Evolutionary conservation across 257 asterid species (phyloP).

Genomic region (Nicotiana benthamiana): DNA sequence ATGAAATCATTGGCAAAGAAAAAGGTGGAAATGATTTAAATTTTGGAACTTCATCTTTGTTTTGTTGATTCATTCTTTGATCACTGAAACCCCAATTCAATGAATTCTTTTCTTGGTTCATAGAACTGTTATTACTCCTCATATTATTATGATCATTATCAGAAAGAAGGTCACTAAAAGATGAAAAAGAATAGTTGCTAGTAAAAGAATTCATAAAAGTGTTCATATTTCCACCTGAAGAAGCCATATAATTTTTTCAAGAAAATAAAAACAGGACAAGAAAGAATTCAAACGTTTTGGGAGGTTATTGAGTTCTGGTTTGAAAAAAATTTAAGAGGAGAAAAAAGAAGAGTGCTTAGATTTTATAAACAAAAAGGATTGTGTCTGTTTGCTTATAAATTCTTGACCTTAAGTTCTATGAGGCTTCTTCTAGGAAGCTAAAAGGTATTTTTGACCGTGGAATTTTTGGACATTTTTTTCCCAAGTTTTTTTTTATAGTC

Average conservation of each 20-base stretch:
- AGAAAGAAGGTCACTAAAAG: conserved; percentile 30
- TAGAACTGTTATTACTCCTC: conserved; percentile 10
- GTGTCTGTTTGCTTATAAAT: neutral
- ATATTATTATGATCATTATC: conserved; percentile 13
- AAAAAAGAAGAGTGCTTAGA: neutral
- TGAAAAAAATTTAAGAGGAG: neutral
- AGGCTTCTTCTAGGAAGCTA: conserved; percentile 22
- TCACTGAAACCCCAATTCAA: conserved; percentile 26
- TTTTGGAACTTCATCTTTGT: conserved; percentile 19
- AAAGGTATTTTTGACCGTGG: conserved; percentile 30
- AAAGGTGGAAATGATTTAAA: conserved; percentile 51
- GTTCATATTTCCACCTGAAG: conserved; percentile 28
- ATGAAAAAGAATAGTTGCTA: conserved; percentile 9
- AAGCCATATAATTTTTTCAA: conserved; percentile 10
- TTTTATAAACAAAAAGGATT: neutral
- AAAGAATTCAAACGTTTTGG: neutral
- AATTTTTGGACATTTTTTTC: neutral
- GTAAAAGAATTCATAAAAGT: conserved; percentile 14
- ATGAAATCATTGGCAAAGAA: conserved; percentile 34
- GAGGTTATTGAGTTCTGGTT: neutral
- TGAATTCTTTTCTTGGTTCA: too few species aligned
- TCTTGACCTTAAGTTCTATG: neutral
- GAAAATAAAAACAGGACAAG: neutral
- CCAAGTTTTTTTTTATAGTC: conserved; percentile 11
- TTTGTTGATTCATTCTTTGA: neutral